Percentiles rank a stretch among this genome's conserved stretches.
Evolutionary conservation across 805 yeast species (phyloP).

Genomic region (Vanderwaltozyma tropicalis): DNA sequence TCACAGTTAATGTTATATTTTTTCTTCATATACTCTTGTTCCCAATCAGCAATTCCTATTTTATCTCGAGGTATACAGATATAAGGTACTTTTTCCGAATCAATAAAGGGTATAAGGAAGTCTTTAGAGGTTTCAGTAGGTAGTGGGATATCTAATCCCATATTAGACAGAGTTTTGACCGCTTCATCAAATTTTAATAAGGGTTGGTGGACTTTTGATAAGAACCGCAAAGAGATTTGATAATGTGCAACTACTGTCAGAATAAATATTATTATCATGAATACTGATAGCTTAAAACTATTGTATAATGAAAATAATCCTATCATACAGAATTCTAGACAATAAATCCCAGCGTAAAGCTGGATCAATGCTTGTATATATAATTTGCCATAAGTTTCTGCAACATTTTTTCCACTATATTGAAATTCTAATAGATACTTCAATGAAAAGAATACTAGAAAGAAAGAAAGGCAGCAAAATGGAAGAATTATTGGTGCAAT

Average conservation of each 20-base stretch:
- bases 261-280: constrained; percentile 42
- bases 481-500: constrained; percentile 70
- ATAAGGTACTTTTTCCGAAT: neutral
- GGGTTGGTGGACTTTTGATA: constrained; percentile 9
- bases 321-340: constrained; percentile 64
- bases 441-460: constrained; percentile 50
- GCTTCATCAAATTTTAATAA: neutral
- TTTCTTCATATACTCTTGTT: constrained; percentile 8
- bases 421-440: constrained; percentile 58
- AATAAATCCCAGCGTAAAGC: constrained; percentile 70
- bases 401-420: constrained; percentile 38
- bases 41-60: constrained; percentile 26
- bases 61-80: constrained; percentile 36
- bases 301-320: constrained; percentile 65
- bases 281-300: constrained; percentile 32
- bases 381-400: constrained; percentile 59
- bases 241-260: constrained; percentile 50
- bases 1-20: constrained; percentile 9
- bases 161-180: too few relatives aligned
- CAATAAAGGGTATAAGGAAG: neutral
- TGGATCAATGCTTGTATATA: constrained; percentile 72
- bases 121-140: neutral
- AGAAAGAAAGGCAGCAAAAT: constrained; percentile 47
- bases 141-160: too few relatives aligned
- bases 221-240: constrained; percentile 30